Percentiles rank a stretch among this genome's conserved stretches.
These are phyloP conservation scores for Dendrothele bispora DNA, from an alignment of 768 basidiomycete genomes.

Conservation along the genomic window DNA sequence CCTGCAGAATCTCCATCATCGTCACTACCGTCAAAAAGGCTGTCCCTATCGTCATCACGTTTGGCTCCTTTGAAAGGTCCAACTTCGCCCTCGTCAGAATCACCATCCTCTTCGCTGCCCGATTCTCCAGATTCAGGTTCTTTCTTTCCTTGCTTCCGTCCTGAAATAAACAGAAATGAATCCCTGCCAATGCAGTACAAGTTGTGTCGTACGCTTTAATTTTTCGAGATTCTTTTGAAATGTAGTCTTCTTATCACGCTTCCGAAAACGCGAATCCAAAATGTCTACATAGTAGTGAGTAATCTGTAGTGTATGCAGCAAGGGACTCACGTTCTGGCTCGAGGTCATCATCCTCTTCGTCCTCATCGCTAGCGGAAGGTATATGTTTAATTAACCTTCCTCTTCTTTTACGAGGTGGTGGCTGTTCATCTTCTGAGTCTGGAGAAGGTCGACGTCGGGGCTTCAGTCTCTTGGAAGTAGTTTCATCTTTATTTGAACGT, in stretches of 20 bases:
- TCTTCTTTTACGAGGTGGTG: conserved; percentile 36
- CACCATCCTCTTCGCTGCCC: conserved; percentile 24
- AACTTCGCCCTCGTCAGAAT: conserved; percentile 22
- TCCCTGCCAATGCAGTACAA: neutral
- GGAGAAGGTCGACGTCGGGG: conserved; percentile 13
- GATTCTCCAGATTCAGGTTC: conserved; percentile 26
- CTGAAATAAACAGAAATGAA: conserved; percentile 20
- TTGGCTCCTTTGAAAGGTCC: conserved; percentile 47
- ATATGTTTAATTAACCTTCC: conserved; percentile 42
- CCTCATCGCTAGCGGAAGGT: conserved; percentile 38
- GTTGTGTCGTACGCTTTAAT: conserved; percentile 53
- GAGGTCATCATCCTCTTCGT: conserved; percentile 50
- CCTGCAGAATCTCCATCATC: conserved; percentile 35
- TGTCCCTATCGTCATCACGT: conserved; percentile 35
- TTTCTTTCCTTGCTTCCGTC: conserved; percentile 43
- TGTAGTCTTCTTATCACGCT: conserved; percentile 53
- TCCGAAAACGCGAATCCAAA: conserved; percentile 61
- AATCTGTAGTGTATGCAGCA: neutral
- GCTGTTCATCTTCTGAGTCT: conserved; percentile 35
- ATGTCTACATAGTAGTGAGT: conserved; percentile 44
- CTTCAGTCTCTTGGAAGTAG: no score
- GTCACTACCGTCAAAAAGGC: conserved; percentile 37
- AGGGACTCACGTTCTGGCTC: conserved; percentile 54
- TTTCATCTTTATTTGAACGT: neutral
- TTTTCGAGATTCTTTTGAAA: conserved; percentile 68